Evolutionary conservation across 139 green algal genomes (phyloP).

Genomic region (Edaphochlamys debaryana): DNA sequence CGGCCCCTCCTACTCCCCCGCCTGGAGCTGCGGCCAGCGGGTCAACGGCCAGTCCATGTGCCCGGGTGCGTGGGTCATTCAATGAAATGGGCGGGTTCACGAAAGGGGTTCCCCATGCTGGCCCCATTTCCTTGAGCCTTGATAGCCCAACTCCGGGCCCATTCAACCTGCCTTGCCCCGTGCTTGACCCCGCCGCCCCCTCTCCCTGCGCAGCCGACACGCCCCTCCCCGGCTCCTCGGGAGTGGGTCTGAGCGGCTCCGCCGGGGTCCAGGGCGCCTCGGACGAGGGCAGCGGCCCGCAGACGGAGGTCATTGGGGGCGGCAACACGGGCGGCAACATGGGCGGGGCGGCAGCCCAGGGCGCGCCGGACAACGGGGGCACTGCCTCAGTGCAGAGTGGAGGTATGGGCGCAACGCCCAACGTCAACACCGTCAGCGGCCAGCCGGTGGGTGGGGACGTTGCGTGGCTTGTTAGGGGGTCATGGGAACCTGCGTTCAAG

Average conservation of each 20-base stretch:
- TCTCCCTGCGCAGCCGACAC: too few relatives aligned
- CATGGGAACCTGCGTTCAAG: not conserved
- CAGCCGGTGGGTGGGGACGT: not conserved
- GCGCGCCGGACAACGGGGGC: not conserved
- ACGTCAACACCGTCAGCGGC: conserved; percentile 26
- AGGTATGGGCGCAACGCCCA: too few relatives aligned
- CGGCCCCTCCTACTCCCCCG: not conserved
- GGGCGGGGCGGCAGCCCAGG: too few relatives aligned
- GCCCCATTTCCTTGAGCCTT: not conserved
- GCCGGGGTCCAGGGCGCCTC: too few relatives aligned
- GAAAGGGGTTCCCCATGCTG: not conserved
- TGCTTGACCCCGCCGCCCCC: too few relatives aligned
- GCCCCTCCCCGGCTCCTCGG: not conserved
- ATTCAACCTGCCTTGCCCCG: too few relatives aligned
- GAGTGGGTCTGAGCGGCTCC: not conserved
- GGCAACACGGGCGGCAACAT: not conserved
- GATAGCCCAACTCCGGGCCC: too few relatives aligned
- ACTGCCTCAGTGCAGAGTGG: too few relatives aligned
- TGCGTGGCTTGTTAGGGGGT: not conserved
- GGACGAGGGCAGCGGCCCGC: too few relatives aligned
- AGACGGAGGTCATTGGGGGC: too few relatives aligned
- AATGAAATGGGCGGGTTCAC: not conserved
- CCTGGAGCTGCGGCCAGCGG: conserved; percentile 20
- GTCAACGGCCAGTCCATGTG: conserved; percentile 14
- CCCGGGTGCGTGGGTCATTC: conserved; percentile 7